Evolutionary conservation across 1,284 basidiomycete genomes (phyloP).

Genomic region (Coniophora puteana): DNA sequence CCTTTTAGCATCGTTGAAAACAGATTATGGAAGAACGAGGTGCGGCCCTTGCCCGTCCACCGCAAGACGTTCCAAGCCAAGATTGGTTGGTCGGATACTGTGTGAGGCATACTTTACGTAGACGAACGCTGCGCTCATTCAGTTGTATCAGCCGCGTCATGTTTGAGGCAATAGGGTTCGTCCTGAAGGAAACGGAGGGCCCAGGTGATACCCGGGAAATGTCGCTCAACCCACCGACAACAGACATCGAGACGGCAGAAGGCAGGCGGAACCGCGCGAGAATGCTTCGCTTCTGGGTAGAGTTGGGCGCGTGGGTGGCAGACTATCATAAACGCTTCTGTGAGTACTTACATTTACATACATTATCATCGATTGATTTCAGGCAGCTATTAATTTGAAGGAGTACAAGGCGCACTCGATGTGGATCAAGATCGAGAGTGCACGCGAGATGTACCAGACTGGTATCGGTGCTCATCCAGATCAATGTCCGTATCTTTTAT

Average conservation of each 20-base stretch:
- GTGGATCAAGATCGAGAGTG: constrained; percentile 54
- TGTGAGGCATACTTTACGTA: constrained; percentile 41
- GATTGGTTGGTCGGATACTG: constrained; percentile 58
- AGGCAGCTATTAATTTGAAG: constrained; percentile 35
- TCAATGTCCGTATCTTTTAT: constrained; percentile 49
- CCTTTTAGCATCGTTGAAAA: constrained; percentile 62
- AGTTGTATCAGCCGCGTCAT: constrained; percentile 41
- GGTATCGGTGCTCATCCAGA: constrained; percentile 72
- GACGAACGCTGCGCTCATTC: constrained; percentile 13
- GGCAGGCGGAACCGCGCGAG: constrained; percentile 53
- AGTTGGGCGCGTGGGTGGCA: constrained; percentile 60
- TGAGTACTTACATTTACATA: constrained; percentile 23
- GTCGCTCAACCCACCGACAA: constrained; percentile 51
- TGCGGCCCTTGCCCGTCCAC: constrained; percentile 48
- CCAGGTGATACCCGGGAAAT: constrained; percentile 26
- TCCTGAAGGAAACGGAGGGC: constrained; percentile 29
- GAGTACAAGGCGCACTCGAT: constrained; percentile 33
- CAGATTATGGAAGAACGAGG: constrained; percentile 67
- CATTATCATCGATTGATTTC: constrained; percentile 8
- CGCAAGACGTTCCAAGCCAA: constrained; percentile 57
- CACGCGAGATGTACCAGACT: constrained; percentile 63
- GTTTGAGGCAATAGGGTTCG: constrained; percentile 60
- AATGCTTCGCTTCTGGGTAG: constrained; percentile 74
- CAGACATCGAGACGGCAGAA: constrained; percentile 39
- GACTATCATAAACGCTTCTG: constrained; percentile 52